Percentiles rank a stretch among this genome's conserved stretches.
Evolutionary conservation across 2,329 filamentous ascomycete genomes (phyloP).

Genomic region (Diaporthe australafricana): DNA sequence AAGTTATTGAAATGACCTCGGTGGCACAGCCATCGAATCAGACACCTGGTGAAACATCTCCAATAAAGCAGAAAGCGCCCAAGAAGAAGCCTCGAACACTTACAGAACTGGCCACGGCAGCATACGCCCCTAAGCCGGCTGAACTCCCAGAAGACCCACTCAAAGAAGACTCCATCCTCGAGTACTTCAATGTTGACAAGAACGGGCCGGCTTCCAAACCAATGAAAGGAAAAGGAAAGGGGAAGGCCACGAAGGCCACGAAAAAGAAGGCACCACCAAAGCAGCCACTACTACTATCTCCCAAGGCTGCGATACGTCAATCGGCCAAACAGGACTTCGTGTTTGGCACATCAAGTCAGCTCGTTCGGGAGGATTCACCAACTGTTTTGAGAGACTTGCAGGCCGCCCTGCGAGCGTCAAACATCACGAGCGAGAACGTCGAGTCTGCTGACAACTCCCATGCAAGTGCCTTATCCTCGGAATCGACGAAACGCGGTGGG

Average conservation of each 20-base stretch:
- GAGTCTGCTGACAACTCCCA: slow-evolving; percentile 49
- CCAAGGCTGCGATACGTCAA: slow-evolving; percentile 73
- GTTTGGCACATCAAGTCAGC: slow-evolving; percentile 88
- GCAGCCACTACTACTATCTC: slow-evolving; percentile 72
- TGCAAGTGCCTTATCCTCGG: slow-evolving; percentile 21
- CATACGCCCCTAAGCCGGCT: slow-evolving; percentile 62
- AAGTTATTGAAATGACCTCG: slow-evolving; percentile 63
- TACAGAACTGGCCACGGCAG: slow-evolving; percentile 80
- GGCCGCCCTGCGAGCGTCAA: slow-evolving; percentile 70
- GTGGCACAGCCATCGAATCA: slow-evolving; percentile 39
- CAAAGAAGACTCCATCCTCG: slow-evolving; percentile 54
- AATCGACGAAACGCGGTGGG: slow-evolving; percentile 23
- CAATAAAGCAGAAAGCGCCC: slow-evolving; percentile 62
- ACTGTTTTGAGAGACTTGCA: slow-evolving; percentile 73
- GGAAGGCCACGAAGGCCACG: slow-evolving; percentile 53
- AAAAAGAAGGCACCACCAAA: slow-evolving; percentile 52
- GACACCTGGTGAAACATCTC: slow-evolving; percentile 42
- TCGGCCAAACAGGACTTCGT: slow-evolving; percentile 79
- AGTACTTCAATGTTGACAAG: slow-evolving; percentile 55
- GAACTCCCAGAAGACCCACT: slow-evolving; percentile 47
- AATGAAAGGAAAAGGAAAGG: slow-evolving; percentile 43
- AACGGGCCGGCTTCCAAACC: slow-evolving; percentile 46
- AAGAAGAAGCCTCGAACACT: slow-evolving; percentile 82
- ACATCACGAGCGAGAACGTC: slow-evolving; percentile 53
- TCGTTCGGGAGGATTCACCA: slow-evolving; percentile 79